Percentiles rank a stretch among this genome's conserved stretches.
Conservation (phyloP, 139 green algal species). For the Penium margaritaceum region DNA sequence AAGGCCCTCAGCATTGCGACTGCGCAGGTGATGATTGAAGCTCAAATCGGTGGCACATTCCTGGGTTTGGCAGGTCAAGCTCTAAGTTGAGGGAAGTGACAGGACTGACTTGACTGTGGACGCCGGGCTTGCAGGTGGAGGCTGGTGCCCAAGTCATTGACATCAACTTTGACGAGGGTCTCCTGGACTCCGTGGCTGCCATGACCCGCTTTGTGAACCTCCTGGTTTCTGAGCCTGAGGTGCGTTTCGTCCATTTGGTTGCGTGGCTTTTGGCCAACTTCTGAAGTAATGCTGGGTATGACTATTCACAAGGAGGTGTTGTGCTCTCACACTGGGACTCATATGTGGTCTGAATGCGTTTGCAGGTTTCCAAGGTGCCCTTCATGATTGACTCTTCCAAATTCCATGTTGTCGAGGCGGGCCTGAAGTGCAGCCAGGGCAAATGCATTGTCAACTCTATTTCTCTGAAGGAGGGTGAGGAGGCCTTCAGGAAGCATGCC, state of each 20-base stretch:
- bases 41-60: too few relatives aligned
- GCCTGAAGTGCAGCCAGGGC: conserved; percentile 90
- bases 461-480: conserved; percentile 93
- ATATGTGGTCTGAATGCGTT: too few relatives aligned
- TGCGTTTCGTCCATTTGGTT: too few relatives aligned
- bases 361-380: conserved; percentile 64
- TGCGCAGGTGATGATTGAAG: conserved; percentile 66
- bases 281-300: too few relatives aligned
- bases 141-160: too few relatives aligned
- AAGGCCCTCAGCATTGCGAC: conserved; percentile 84
- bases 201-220: conserved; percentile 95
- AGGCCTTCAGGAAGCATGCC: conserved; percentile 76
- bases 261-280: too few relatives aligned
- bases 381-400: conserved; percentile 98
- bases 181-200: conserved; percentile 86
- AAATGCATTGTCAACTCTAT: conserved; percentile 99
- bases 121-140: too few relatives aligned
- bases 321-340: too few relatives aligned
- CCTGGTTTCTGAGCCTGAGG: conserved; percentile 86
- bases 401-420: conserved; percentile 91
- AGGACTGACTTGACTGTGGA: too few relatives aligned
- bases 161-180: conserved; percentile 97
- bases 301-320: too few relatives aligned
- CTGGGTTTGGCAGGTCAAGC: too few relatives aligned
- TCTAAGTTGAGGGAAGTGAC: too few relatives aligned